Evolutionary conservation across 2,329 filamentous ascomycete species (phyloP).

Genomic region (Pseudopithomyces chartarum): DNA sequence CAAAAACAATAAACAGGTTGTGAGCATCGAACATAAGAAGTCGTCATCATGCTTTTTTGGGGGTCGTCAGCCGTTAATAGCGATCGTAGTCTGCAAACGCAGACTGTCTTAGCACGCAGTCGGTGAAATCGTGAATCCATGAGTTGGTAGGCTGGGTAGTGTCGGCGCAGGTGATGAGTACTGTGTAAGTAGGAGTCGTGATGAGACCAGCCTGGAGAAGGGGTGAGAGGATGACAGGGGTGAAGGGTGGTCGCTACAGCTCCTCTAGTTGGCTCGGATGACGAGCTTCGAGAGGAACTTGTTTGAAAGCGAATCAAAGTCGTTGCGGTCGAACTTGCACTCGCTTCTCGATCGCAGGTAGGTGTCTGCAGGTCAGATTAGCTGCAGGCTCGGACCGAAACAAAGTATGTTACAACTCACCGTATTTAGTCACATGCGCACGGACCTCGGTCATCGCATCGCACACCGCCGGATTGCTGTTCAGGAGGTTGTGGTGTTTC

Average conservation of each 20-base stretch:
- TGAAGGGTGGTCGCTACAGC: conserved; percentile 10
- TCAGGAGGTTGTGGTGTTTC: conserved; percentile 87
- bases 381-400: conserved; percentile 25
- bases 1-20: conserved; percentile 34
- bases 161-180: conserved; percentile 32
- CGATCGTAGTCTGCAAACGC: conserved; percentile 24
- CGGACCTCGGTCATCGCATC: conserved; percentile 96
- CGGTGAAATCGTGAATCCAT: conserved; percentile 38
- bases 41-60: conserved; percentile 36
- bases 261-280: conserved; percentile 80
- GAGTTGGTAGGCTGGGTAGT: conserved; percentile 25
- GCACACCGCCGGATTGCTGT: conserved; percentile 90
- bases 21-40: conserved; percentile 27
- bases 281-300: conserved; percentile 97
- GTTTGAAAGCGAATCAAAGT: conserved; percentile 95
- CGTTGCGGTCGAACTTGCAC: conserved; percentile 83
- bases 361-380: conserved; percentile 67
- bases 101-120: conserved; percentile 36
- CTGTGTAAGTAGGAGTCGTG: conserved; percentile 21
- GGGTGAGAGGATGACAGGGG: conserved; percentile 15
- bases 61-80: conserved; percentile 40
- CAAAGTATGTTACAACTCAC: conserved; percentile 60
- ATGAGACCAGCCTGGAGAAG: conserved; percentile 22
- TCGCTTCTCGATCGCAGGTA: conserved; percentile 82
- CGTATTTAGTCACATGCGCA: conserved; percentile 89